phyloP scores from a whole-genome alignment of 106 monocot genomes.

The Dendrobium catenatum region DNA sequence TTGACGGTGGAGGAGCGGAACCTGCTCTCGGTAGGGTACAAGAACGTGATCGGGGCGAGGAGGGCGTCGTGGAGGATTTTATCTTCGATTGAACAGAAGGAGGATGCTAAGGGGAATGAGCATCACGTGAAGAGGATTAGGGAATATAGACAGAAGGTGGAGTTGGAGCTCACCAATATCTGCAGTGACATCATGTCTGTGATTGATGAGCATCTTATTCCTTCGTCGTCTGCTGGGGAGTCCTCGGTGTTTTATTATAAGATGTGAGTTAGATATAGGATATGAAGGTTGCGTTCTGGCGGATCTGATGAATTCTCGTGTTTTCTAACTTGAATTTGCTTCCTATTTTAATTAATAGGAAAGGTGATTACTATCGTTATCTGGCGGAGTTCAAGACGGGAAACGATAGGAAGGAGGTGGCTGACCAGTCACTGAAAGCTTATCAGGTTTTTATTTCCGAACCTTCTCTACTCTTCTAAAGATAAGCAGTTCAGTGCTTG shows the following conservation, averaged over 20 bases:
- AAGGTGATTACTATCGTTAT: conserved; percentile 22
- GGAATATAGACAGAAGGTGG: conserved; percentile 64
- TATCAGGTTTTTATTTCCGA: conserved; percentile 9
- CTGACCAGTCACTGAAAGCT: conserved; percentile 16
- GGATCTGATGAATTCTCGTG: not conserved
- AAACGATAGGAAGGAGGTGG: conserved; percentile 20
- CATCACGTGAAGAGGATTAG: conserved; percentile 33
- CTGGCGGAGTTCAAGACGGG: conserved; percentile 22
- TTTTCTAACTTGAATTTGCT: not conserved
- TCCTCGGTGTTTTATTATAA: conserved; percentile 38
- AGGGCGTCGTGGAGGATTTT: conserved; percentile 66
- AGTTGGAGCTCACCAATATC: conserved; percentile 40
- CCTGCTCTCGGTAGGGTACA: conserved; percentile 73
- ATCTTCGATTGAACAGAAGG: conserved; percentile 74
- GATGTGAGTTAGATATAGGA: conserved; percentile 25
- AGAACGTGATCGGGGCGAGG: conserved; percentile 63
- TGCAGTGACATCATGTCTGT: conserved; percentile 31
- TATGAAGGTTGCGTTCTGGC: not conserved
- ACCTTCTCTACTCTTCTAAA: not conserved
- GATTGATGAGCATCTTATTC: conserved; percentile 43
- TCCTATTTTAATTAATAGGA: conserved; percentile 4
- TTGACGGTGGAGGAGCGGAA: conserved; percentile 81
- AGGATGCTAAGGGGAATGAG: conserved; percentile 66
- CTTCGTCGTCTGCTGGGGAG: conserved; percentile 22
- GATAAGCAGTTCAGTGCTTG: too few relatives aligned